Conservation (phyloP, 2,329 filamentous ascomycete genomes). For the Furcasterigmium furcatum region DNA sequence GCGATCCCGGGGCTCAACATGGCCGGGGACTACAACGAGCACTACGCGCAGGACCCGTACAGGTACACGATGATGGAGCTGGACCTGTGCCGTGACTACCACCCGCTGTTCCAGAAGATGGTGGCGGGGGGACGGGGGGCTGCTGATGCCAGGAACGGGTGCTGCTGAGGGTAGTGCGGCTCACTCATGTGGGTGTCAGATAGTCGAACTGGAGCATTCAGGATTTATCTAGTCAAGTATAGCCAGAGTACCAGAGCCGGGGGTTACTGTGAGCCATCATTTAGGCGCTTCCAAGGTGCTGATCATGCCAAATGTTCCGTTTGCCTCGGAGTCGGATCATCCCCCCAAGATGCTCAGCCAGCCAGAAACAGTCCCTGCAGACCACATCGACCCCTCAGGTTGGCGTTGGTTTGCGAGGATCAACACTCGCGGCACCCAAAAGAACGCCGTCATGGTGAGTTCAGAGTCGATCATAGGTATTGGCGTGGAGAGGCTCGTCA, state of each 20-base stretch:
- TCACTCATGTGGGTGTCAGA: no score
- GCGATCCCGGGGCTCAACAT: constrained; percentile 4
- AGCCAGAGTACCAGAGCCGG: no score
- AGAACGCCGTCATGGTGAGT: neutral
- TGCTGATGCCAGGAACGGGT: neutral
- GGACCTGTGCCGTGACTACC: constrained; percentile 3
- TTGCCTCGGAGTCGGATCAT: neutral
- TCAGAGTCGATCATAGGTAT: neutral
- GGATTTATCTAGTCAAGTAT: no score
- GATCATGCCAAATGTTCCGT: no score
- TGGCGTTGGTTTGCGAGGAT: neutral
- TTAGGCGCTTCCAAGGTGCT: no score
- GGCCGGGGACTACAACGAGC: constrained; percentile 4
- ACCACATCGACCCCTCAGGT: neutral
- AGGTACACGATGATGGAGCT: constrained; percentile 5
- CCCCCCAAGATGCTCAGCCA: neutral
- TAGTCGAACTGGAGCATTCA: no score
- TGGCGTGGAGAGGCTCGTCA: neutral
- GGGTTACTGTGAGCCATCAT: no score
- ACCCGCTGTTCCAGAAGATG: constrained; percentile 4
- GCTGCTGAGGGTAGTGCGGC: no score
- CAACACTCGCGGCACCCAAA: neutral
- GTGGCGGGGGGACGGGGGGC: neutral
- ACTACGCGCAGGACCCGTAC: constrained; percentile 2
- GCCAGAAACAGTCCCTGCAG: neutral